Evolutionary conservation across 148 eudicot genomes (phyloP).

Genomic region (Diospyros lotus): DNA sequence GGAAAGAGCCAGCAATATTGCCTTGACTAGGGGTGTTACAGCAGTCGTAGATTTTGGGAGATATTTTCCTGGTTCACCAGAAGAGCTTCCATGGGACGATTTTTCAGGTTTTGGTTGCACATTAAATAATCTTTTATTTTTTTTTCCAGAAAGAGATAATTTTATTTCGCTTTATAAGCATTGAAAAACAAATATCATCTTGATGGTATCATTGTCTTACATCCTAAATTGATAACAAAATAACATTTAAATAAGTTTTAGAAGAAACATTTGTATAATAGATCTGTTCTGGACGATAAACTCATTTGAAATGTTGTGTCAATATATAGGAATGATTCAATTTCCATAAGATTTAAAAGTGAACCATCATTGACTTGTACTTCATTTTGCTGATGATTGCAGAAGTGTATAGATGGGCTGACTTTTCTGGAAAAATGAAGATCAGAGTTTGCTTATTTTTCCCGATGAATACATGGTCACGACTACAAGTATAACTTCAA

Average conservation of each 20-base stretch:
- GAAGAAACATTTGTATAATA: not conserved
- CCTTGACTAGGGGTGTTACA: constrained; percentile 85
- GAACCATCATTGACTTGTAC: not conserved
- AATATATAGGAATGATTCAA: not conserved
- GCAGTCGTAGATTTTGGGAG: constrained; percentile 95
- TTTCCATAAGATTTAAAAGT: not conserved
- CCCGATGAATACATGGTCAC: constrained; percentile 85
- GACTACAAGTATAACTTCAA: constrained; percentile 48
- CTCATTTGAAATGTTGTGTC: not conserved
- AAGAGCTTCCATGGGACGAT: constrained; percentile 79
- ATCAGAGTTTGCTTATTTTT: constrained; percentile 86
- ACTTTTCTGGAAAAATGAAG: constrained; percentile 65
- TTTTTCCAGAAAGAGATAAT: not conserved
- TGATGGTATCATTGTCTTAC: not conserved
- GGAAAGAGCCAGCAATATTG: constrained; percentile 64
- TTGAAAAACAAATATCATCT: not conserved
- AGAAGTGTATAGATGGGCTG: constrained; percentile 91
- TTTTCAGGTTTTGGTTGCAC: constrained; percentile 56
- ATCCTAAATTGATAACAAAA: not conserved
- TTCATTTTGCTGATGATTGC: constrained; percentile 25
- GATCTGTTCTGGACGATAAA: not conserved
- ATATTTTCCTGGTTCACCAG: constrained; percentile 75
- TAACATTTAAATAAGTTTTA: not conserved
- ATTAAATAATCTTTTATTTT: not conserved
- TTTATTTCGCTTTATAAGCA: not conserved